These are phyloP conservation scores for Neonectria ditissima DNA, from an alignment of 2,329 filamentous ascomycete species.

Conservation along the genomic window DNA sequence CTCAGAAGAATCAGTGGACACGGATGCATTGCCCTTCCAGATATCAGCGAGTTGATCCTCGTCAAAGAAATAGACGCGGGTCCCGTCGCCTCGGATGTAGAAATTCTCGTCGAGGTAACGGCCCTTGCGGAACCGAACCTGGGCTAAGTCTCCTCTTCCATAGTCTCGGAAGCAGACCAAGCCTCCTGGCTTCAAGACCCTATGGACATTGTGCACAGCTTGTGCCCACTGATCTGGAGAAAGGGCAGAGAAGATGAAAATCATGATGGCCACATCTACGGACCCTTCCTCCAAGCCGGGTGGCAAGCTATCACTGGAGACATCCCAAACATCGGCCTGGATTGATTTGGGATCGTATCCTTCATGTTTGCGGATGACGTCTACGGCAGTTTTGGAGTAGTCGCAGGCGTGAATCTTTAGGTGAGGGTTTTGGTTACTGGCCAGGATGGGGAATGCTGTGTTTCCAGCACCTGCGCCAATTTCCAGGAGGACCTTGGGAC, in stretches of 20 bases:
- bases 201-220: slow-evolving; percentile 84
- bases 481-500: slow-evolving; percentile 80
- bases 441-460: slow-evolving; percentile 91
- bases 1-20: slow-evolving; percentile 15
- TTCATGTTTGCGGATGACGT: slow-evolving; percentile 86
- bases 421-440: slow-evolving; percentile 83
- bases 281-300: slow-evolving; percentile 80
- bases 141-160: slow-evolving; percentile 92
- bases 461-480: slow-evolving; percentile 97
- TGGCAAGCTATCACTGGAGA: slow-evolving; percentile 77
- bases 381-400: slow-evolving; percentile 94
- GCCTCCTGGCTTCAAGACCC: slow-evolving; percentile 90
- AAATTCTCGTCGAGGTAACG: slow-evolving; percentile 97
- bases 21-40: slow-evolving; percentile 69
- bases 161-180: slow-evolving; percentile 96
- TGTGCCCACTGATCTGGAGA: slow-evolving; percentile 85
- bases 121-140: slow-evolving; percentile 97
- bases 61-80: slow-evolving; percentile 97
- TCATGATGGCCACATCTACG: slow-evolving; percentile 92
- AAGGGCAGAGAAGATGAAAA: slow-evolving; percentile 97
- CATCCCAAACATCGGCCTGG: slow-evolving; percentile 95
- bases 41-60: slow-evolving; percentile 82
- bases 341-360: slow-evolving; percentile 79
- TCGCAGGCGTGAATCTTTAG: slow-evolving; percentile 94
- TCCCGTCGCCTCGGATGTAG: slow-evolving; percentile 95